Evolutionary conservation across 139 green algal species (phyloP), one percentile per base, ranked within the genome.

Genomic region (Chlorella sorokiniana): DNA sequence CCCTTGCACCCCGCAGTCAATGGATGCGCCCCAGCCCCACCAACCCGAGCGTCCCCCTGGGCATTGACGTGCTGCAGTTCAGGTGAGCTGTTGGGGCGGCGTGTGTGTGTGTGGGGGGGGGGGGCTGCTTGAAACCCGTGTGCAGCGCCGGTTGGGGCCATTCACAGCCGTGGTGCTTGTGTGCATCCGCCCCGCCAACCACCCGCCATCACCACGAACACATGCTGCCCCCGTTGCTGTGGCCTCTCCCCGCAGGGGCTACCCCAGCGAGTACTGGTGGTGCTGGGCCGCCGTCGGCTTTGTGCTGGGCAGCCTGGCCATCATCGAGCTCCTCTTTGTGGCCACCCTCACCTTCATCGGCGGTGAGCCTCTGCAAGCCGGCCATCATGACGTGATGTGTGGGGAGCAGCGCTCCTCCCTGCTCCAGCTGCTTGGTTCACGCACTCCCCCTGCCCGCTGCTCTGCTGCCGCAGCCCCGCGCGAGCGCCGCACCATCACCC

Each of bases 221-320:
- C n/a, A n/a, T 65, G 16, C 56, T 65, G 56, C 56, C 56, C 23
- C 18, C 56, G 6, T 65, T 10, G 6, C 22, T 29, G 18, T 22
- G 18, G 1, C 48, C n/a, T 54, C 35, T 78, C 78, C 1, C 27
- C 68, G 69, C 65, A 64, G 78, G 64, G 83, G 65, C 25, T 87
- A 85, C 29, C 52, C 51, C 22, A 69, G 31, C 29, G 67, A 74
- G 3, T 85, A 84, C 56, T 77, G 83, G 67, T 81, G 75, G 75
- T 56, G 44, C 33, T 87, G 83, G 83, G 52, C 33, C 4, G 33
- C 54, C 9, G 31, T 84, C 18, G 79, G 68, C 54, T 84, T 79
- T 54, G 25, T 70, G 7, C 73, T 84, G 65, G 79, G 3, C 25
- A 38, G 54, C n/a, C 14, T 78, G 41, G 9, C 18, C 25, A 42